Evolutionary conservation across 176 grass and related monocot genomes (phyloP).

Genomic region (Oryza glumipatula): DNA sequence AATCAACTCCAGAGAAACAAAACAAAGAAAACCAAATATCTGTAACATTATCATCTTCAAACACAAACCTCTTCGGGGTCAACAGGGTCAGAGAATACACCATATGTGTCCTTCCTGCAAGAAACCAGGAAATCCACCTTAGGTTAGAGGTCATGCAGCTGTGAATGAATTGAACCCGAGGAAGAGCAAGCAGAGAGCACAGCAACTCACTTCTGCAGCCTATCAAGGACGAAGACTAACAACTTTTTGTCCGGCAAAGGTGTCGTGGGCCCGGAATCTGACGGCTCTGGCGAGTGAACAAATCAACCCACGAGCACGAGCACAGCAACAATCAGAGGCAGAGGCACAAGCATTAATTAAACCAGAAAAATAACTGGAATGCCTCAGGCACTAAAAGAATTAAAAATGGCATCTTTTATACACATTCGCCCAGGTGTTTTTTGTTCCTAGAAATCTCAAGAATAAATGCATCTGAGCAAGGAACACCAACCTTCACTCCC

Average conservation of each 20-base stretch:
- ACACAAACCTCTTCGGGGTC: constrained; percentile 82
- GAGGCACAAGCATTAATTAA: constrained; percentile 49
- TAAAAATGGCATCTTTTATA: constrained; percentile 52
- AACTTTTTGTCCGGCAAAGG: constrained; percentile 99
- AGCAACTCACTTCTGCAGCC: constrained; percentile 95
- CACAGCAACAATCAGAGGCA: constrained; percentile 39
- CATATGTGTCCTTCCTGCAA: constrained; percentile 95
- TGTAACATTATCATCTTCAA: constrained; percentile 21
- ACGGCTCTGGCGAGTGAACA: constrained; percentile 54
- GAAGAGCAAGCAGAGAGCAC: constrained; percentile 28
- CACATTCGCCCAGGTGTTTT: constrained; percentile 31
- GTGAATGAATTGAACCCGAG: background rate
- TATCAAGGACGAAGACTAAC: constrained; percentile 91
- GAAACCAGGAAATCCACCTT: constrained; percentile 43
- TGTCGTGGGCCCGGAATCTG: constrained; percentile 91
- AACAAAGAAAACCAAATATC: constrained; percentile 24
- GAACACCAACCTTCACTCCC: constrained; percentile 74
- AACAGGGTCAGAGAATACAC: constrained; percentile 86
- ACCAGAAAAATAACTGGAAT: constrained; percentile 42
- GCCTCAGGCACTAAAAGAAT: constrained; percentile 35
- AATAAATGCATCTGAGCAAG: constrained; percentile 58
- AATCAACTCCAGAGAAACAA: constrained; percentile 27
- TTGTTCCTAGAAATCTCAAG: constrained; percentile 36
- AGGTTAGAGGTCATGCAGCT: constrained; percentile 10
- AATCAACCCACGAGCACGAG: constrained; percentile 44